These are phyloP conservation scores for Aeschynomene evenia DNA, from an alignment of 306 rosid species.

Conservation along the genomic window DNA sequence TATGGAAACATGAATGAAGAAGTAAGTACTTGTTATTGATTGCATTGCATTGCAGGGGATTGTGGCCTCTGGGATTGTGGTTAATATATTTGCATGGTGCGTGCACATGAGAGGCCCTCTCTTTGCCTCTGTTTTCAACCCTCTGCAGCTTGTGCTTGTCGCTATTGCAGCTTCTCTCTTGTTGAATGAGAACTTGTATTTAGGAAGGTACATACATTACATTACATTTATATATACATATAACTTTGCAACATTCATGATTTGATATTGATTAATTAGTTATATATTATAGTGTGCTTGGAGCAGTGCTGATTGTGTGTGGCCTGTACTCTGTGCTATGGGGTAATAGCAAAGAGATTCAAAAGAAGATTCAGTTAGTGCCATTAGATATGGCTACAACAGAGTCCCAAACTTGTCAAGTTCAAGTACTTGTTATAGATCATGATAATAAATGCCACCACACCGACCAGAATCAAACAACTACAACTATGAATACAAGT, in stretches of 20 bases:
- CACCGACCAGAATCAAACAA: not conserved
- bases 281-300: conserved; percentile 1
- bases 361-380: not conserved
- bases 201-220: conserved; percentile 27
- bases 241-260: not conserved
- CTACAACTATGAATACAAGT: not conserved
- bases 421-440: not conserved
- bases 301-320: conserved; percentile 15
- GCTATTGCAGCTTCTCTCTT: conserved; percentile 28
- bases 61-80: conserved; percentile 22
- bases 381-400: not conserved
- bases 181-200: conserved; percentile 30
- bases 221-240: too few species aligned
- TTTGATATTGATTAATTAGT: not conserved
- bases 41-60: conserved; percentile 29
- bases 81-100: conserved; percentile 28
- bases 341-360: conserved; percentile 29
- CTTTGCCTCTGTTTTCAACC: conserved; percentile 31
- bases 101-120: conserved; percentile 35
- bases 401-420: not conserved
- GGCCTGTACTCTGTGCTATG: conserved; percentile 26
- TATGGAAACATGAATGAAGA: not conserved
- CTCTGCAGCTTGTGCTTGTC: conserved; percentile 35
- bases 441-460: not conserved
- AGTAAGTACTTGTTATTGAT: too few species aligned